Conservation (phyloP, 192 early-diverging fungal genomes). For the Coemansia aciculifera region DNA sequence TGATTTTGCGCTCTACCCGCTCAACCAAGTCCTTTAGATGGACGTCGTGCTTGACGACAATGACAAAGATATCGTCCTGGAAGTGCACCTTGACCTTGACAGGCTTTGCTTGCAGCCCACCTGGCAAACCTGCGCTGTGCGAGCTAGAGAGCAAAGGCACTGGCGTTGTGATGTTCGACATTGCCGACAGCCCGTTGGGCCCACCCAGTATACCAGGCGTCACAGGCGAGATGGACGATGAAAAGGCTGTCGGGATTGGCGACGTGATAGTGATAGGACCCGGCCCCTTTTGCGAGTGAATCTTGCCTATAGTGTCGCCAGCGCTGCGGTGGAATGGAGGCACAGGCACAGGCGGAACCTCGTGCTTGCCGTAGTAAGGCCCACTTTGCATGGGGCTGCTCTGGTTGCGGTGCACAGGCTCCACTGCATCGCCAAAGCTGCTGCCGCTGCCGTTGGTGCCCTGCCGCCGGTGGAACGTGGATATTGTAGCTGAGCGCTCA, state of each 20-base stretch:
- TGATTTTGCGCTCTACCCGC: constrained; percentile 88
- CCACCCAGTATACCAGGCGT: constrained; percentile 19
- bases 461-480: constrained; percentile 42
- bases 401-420: constrained; percentile 12
- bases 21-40: constrained; percentile 75
- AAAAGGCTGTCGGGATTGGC: constrained; percentile 33
- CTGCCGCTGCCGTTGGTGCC: constrained; percentile 40
- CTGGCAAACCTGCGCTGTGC: constrained; percentile 16
- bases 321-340: constrained; percentile 31
- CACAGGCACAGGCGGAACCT: constrained; percentile 37
- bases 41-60: constrained; percentile 79
- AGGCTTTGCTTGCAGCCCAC: constrained; percentile 27
- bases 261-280: constrained; percentile 29
- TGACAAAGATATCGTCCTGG: constrained; percentile 83
- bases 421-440: constrained; percentile 30
- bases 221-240: constrained; percentile 50
- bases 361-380: constrained; percentile 24
- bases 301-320: neutral
- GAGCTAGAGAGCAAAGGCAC: constrained; percentile 26
- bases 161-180: constrained; percentile 33
- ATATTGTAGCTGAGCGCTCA: constrained; percentile 49
- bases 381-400: constrained; percentile 41
- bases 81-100: constrained; percentile 90
- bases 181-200: constrained; percentile 14
- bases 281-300: constrained; percentile 19